These are phyloP conservation scores for Turnera subulata DNA, from an alignment of 345 rosid genomes.

Conservation along the genomic window DNA sequence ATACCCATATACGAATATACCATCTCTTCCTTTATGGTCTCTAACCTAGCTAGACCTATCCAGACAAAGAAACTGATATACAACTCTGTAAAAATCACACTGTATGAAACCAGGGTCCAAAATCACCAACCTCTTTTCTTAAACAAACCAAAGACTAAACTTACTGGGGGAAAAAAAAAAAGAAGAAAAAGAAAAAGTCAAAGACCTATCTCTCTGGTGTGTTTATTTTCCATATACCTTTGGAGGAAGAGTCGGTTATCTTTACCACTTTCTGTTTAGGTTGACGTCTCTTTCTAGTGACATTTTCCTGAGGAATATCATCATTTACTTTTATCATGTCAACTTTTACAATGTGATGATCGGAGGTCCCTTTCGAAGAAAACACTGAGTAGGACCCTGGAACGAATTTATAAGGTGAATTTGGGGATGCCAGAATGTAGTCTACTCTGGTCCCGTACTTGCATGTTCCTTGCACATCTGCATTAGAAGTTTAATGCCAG, in stretches of 20 bases:
- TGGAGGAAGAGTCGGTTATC: constrained; percentile 38
- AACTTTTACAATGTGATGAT: constrained; percentile 93
- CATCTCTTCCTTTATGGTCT: neutral
- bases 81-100: too few relatives aligned
- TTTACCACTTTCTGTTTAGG: constrained; percentile 43
- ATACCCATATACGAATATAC: neutral
- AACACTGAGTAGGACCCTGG: constrained; percentile 85
- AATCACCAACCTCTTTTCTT: constrained; percentile 6
- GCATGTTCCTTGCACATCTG: constrained; percentile 97
- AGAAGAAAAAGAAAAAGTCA: neutral
- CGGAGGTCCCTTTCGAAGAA: constrained; percentile 94
- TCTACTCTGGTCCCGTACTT: constrained; percentile 93
- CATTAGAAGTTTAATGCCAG: neutral
- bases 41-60: too few relatives aligned
- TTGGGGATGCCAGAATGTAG: constrained; percentile 71
- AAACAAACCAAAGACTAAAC: constrained; percentile 1
- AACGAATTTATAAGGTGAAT: constrained; percentile 66
- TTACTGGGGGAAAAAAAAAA: neutral
- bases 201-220: constrained; percentile 5
- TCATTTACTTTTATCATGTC: constrained; percentile 43
- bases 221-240: constrained; percentile 55
- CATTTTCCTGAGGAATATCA: constrained; percentile 6
- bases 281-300: constrained; percentile 22
- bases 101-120: neutral
- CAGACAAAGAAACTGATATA: too few relatives aligned